Conservation (phyloP, 116 monocot genomes). For the Posidonia oceanica region DNA sequence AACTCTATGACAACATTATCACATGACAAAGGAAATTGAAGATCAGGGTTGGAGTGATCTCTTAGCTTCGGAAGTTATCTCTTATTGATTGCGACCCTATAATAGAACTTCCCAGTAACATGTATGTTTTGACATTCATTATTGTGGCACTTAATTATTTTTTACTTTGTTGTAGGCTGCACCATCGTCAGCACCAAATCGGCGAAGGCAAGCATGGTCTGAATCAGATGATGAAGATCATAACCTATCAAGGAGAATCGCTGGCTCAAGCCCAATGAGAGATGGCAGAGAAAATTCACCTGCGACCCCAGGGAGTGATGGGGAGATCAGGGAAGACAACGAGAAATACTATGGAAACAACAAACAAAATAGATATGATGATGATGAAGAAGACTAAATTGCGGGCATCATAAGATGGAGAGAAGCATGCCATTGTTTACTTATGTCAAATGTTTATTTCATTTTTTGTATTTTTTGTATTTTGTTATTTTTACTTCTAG, state of each 20-base stretch:
- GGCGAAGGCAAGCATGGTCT: conserved; percentile 71
- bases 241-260: conserved; percentile 12
- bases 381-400: neutral
- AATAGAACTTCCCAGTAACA: too few relatives aligned
- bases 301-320: conserved; percentile 19
- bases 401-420: too few relatives aligned
- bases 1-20: too few relatives aligned
- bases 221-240: conserved; percentile 88
- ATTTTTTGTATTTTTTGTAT: too few relatives aligned
- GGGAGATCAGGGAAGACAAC: conserved; percentile 1
- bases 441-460: too few relatives aligned
- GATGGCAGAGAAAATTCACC: conserved; percentile 28
- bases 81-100: too few relatives aligned
- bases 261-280: neutral
- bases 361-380: neutral
- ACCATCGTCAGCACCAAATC: conserved; percentile 21
- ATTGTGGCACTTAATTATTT: neutral
- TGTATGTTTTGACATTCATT: neutral
- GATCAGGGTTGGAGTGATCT: too few relatives aligned
- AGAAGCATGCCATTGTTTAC: too few relatives aligned
- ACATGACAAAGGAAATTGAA: too few relatives aligned
- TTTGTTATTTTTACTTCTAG: too few relatives aligned
- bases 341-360: neutral
- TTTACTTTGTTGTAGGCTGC: conserved; percentile 18
- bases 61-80: too few relatives aligned